phyloP scores from a whole-genome alignment of 805 yeast genomes.

The Pichia insulana region DNA sequence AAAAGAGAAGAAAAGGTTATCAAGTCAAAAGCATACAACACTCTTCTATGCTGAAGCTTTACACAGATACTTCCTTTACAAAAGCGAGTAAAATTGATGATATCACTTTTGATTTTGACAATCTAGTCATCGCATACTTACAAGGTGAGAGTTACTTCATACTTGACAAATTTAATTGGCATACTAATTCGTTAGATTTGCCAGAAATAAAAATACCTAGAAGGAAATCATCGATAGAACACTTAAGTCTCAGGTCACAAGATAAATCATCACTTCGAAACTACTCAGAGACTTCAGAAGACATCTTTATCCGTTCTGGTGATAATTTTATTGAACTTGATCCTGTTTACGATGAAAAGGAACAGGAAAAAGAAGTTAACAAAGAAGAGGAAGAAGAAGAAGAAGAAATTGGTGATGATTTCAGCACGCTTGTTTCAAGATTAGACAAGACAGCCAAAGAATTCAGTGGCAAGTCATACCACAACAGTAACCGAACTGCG shows the following conservation, averaged over 20 bases:
- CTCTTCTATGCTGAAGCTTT: slow-evolving; percentile 35
- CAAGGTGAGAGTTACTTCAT: slow-evolving; percentile 51
- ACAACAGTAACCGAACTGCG: slow-evolving; percentile 15
- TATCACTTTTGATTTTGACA: slow-evolving; percentile 23
- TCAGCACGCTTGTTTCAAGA: slow-evolving; percentile 45
- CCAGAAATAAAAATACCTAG: slow-evolving; percentile 17
- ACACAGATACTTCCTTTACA: slow-evolving; percentile 21
- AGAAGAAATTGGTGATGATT: slow-evolving; percentile 27
- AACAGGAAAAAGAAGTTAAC: slow-evolving; percentile 50
- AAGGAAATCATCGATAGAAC: slow-evolving; percentile 20
- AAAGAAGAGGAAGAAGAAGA: slow-evolving; percentile 40
- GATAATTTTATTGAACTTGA: slow-evolving; percentile 47
- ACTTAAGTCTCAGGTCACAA: slow-evolving; percentile 35
- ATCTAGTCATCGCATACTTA: slow-evolving; percentile 47
- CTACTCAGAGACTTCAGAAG: slow-evolving; percentile 10
- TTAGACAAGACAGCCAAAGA: slow-evolving; percentile 23
- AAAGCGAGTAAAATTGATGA: slow-evolving; percentile 16
- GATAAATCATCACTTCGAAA: slow-evolving; percentile 15
- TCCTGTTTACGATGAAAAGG: slow-evolving; percentile 37
- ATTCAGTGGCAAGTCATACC: slow-evolving; percentile 12
- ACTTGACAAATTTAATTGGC: slow-evolving; percentile 50
- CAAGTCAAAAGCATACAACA: slow-evolving; percentile 44
- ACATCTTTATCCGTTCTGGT: slow-evolving; percentile 36
- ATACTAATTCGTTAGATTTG: slow-evolving; percentile 18
- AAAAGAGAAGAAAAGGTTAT: slow-evolving; percentile 24